Base-by-base conservation (phyloP, 257 asterid species). In the Penstemon davidsonii region DNA sequence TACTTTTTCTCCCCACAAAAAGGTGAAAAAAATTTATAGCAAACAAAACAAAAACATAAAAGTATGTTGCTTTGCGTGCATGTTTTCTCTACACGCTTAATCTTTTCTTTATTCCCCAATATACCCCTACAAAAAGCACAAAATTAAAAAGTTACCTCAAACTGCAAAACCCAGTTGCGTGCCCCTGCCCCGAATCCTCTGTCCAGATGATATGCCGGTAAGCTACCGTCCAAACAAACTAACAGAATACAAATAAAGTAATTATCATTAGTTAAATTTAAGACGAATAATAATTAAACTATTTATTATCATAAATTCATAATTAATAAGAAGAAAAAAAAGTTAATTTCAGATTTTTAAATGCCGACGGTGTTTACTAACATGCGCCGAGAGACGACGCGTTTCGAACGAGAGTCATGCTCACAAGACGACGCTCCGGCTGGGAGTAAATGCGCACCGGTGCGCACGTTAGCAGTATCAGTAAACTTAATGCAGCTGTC, bases 211-310 rank as follows among this genome's bases (percentile, higher is more conserved):
- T 90, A 93, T 42, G 94, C 98, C 77, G 98, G 98, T 75, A 73
- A 81, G 64, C 96, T 93, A 42, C 99, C 99, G 77, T 93, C 99
- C 95, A 93, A 83, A 76, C 99, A 93, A 84, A 82, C 98, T 92
- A 5, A 5, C 74, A 64, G 45, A 52, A 60, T 0, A 39, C 8
- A n/a, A 13, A 8, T 13, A 15, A 67, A 12, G 1, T 7, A 42
- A 60, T 60, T 3, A 59, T 6, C 13, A n/a, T 57, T n/a, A 60
- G 4, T 33, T 8, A 3, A 8, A 55, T 19, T 55, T 7, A 2
- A 9, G 13, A 56, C 8, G 54, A 52, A 41, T 44, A 52, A 41
- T 44, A 25, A 25, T 25, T 25, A 25, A 25, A 25, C 33, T 25
- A 25, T 2, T 40, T 65, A 38, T 50, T 5, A n/a, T 0, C 37